Evolutionary conservation across 495 filamentous ascomycete species (phyloP).

Genomic region (Evansstolkia leycettana): DNA sequence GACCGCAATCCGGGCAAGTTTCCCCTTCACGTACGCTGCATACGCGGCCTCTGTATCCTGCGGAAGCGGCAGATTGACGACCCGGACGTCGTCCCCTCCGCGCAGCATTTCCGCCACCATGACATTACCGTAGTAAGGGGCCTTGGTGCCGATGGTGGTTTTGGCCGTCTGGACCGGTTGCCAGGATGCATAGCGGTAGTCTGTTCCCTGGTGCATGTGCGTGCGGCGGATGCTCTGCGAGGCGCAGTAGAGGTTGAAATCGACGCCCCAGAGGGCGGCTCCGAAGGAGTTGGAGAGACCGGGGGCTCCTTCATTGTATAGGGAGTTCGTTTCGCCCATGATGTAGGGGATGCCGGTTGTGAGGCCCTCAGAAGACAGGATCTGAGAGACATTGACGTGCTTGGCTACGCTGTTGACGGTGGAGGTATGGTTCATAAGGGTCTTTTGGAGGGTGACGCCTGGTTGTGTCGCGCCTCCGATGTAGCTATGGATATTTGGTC

Average conservation of each 20-base stretch:
- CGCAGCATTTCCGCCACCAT: conserved; percentile 46
- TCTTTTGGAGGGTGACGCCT: conserved; percentile 51
- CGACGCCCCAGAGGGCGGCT: conserved; percentile 56
- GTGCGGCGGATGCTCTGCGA: conserved; percentile 43
- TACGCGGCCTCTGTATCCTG: conserved; percentile 42
- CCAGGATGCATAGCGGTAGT: conserved; percentile 49
- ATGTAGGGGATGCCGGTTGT: conserved; percentile 41
- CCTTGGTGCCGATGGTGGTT: conserved; percentile 45
- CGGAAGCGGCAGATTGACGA: conserved; percentile 28
- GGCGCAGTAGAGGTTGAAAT: conserved; percentile 52
- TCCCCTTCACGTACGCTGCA: conserved; percentile 38
- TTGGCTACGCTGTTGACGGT: conserved; percentile 36
- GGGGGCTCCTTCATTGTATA: conserved; percentile 50
- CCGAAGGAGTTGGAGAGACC: conserved; percentile 59
- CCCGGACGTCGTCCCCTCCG: conserved; percentile 12
- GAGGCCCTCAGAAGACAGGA: conserved; percentile 21
- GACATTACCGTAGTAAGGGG: conserved; percentile 56
- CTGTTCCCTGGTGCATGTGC: conserved; percentile 55
- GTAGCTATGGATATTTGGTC: conserved; percentile 32
- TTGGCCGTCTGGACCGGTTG: conserved; percentile 44
- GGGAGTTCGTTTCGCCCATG: conserved; percentile 53
- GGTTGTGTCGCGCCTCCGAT: conserved; percentile 49
- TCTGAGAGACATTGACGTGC: conserved; percentile 33
- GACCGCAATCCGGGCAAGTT: conserved; percentile 37
- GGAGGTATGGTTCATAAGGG: conserved; percentile 53